phyloP scores from a whole-genome alignment of 108 stramenopile genomes.

The Discostella stelligeroides region DNA sequence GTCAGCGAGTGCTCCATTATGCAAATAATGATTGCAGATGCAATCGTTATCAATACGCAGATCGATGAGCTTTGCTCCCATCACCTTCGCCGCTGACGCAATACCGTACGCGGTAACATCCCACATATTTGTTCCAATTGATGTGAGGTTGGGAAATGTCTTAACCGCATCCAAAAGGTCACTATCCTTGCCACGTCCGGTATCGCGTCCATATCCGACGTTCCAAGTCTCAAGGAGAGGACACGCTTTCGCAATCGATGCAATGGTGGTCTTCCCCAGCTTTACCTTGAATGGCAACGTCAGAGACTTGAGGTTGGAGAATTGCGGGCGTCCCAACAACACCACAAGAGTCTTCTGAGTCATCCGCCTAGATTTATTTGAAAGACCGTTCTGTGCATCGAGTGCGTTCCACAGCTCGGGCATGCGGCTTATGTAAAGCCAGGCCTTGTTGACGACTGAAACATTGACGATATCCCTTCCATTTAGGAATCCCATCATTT shows the following conservation, averaged over 20 bases:
- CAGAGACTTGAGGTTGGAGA: conserved; percentile 8
- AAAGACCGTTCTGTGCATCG: conserved; percentile 14
- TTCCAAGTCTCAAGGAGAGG: conserved; percentile 14
- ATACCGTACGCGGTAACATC: background rate
- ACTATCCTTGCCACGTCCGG: conserved; percentile 5
- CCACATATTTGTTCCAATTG: conserved; percentile 17
- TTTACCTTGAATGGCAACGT: conserved; percentile 26
- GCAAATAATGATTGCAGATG: conserved; percentile 19
- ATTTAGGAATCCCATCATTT: conserved; percentile 6
- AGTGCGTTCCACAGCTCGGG: conserved; percentile 18
- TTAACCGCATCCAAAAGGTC: conserved; percentile 18
- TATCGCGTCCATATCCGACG: conserved; percentile 1
- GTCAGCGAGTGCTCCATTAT: background rate
- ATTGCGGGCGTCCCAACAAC: conserved; percentile 18
- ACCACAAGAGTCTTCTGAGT: conserved; percentile 21
- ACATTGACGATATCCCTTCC: conserved; percentile 17
- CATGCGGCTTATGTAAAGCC: conserved; percentile 28
- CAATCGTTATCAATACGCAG: conserved; percentile 13
- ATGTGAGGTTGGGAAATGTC: conserved; percentile 12
- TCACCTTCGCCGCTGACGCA: conserved; percentile 1
- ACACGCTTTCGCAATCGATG: conserved; percentile 7
- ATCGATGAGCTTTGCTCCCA: conserved; percentile 26
- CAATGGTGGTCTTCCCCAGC: conserved; percentile 21
- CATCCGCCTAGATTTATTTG: conserved; percentile 11
- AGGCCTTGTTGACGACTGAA: conserved; percentile 22